Base-by-base conservation (phyloP, 768 basidiomycete species). In the Lactarius deliciosus region DNA sequence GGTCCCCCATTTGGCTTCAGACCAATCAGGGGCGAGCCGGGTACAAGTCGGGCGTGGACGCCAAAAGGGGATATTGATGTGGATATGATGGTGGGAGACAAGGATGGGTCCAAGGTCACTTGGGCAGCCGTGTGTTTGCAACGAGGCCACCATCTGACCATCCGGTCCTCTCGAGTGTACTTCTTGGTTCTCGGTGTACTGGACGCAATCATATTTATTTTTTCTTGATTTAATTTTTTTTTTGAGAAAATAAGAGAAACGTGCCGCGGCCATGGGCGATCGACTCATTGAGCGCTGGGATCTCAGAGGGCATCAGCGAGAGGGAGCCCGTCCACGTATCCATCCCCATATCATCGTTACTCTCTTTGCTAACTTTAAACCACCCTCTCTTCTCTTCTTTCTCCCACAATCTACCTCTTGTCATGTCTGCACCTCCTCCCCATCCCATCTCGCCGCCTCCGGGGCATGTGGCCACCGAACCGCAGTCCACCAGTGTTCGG, bases 361-460 rank as follows among this genome's bases (percentile, higher is more conserved):
- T 57, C 61, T 25, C 20, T 16, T 47, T 50, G 22, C 43, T 20
- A 59, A 64, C 38, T 22, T 53, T 53, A 53, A 53, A 53, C 38
- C 25, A 28, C 38, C 41, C 9, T 50, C 43, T 8, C n/a, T 16
- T 43, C 40, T 50, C 22, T 56, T 57, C 54, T 45, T 58, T 36
- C 57, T 61, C 64, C 58, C 57, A 36, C 32, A 18, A 10, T 41
- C 34, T 28, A 30, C 16, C 59, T 53, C 45, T 53, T 22, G 10
- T 28, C 63, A 69, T 71, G 70, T 66, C 70, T 36, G 57, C 41
- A 8, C 66, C 66, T 32, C 59, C 68, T 30, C 30, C 66, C 11
- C 68, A 64, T 20, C 65, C 68, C 43, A 61, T 70, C 47, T 71
- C 70, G 7, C 70, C 70, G 56, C 70, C 70, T 9, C 70, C 70